These are phyloP conservation scores for Hyparrhenia diplandra DNA, from an alignment of 176 grass and related monocot genomes.

Conservation along the genomic window DNA sequence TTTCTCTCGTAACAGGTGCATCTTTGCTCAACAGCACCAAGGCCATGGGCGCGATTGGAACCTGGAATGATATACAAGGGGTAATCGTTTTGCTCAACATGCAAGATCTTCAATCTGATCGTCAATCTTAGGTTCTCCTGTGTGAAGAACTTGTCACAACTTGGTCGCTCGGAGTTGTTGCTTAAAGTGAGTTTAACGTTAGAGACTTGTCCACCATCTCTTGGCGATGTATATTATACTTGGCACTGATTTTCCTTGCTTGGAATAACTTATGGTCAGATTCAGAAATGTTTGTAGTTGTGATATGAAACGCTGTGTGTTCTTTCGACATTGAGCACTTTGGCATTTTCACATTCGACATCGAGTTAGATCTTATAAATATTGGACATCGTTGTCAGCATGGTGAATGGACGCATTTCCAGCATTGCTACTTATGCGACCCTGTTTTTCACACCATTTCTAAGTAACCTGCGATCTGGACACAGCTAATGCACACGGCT, in stretches of 20 bases:
- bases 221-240: slow-evolving; percentile 9
- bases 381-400: neutral
- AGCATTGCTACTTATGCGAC: neutral
- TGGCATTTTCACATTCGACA: neutral
- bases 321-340: neutral
- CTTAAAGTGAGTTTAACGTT: neutral
- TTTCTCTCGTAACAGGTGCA: slow-evolving; percentile 7
- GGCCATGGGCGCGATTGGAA: slow-evolving; percentile 36
- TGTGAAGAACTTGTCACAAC: slow-evolving; percentile 21
- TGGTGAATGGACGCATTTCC: neutral
- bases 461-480: no score
- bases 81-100: slow-evolving; percentile 38
- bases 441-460: neutral
- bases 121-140: neutral
- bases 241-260: neutral
- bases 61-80: slow-evolving; percentile 56
- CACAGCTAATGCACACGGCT: neutral
- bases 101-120: slow-evolving; percentile 26
- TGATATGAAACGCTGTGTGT: neutral
- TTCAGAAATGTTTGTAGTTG: neutral
- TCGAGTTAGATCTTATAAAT: no score
- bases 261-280: neutral
- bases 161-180: neutral
- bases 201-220: neutral
- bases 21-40: slow-evolving; percentile 51